phyloP scores from a whole-genome alignment of 352 stramenopile genomes.

The Blastocystis sp. region DNA sequence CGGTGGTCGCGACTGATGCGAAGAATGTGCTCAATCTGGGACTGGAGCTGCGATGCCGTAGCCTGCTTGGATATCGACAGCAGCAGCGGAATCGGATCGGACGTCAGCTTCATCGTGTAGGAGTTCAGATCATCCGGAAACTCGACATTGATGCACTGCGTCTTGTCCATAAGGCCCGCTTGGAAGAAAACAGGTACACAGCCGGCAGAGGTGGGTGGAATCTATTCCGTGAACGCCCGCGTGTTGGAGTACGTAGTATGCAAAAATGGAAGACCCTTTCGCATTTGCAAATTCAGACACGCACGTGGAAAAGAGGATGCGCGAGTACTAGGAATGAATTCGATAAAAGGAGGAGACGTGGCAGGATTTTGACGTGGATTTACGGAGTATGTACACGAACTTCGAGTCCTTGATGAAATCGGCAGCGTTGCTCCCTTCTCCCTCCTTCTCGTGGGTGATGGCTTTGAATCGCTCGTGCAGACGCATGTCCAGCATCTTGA shows the following conservation, averaged over 20 bases:
- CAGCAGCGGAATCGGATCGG: not conserved
- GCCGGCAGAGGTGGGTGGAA: not conserved
- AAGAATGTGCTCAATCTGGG: not conserved
- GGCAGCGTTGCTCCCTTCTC: no score
- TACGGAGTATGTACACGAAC: constrained; percentile 11
- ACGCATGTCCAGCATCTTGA: constrained; percentile 60
- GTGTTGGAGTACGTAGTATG: constrained; percentile 20
- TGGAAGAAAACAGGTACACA: constrained; percentile 30
- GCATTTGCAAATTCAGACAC: constrained; percentile 21
- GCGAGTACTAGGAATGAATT: not conserved
- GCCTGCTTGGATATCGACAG: not conserved
- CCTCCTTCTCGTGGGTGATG: not conserved
- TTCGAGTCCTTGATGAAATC: constrained; percentile 16
- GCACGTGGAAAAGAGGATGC: not conserved
- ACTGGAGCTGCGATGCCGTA: not conserved
- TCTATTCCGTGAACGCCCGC: not conserved
- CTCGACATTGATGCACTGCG: not conserved
- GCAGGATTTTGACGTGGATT: not conserved
- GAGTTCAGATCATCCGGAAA: not conserved
- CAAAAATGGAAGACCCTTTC: not conserved
- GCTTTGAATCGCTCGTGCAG: not conserved
- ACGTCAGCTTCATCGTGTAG: not conserved
- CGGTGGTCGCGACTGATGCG: not conserved
- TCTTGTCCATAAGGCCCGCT: not conserved
- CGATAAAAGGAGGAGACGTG: not conserved